These are phyloP conservation scores for Coemansia sp. DNA, from an alignment of 192 early-diverging fungal species.

Conservation along the genomic window DNA sequence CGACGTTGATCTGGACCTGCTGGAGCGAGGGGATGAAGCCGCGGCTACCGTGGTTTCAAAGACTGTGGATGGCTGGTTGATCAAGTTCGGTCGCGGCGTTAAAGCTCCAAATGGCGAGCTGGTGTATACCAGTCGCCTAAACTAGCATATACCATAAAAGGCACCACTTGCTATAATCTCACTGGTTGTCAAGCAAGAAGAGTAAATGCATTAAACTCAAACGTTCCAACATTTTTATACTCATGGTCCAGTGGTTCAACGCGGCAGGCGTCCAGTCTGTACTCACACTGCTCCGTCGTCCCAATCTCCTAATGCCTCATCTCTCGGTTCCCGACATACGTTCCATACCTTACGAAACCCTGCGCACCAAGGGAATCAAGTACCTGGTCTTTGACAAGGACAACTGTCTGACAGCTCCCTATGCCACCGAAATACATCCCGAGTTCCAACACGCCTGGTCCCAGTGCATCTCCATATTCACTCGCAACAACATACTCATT, in stretches of 20 bases:
- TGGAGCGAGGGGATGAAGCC: constrained; percentile 12
- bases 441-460: constrained; percentile 72
- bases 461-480: constrained; percentile 63
- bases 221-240: not conserved
- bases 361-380: constrained; percentile 62
- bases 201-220: not conserved
- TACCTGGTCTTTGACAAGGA: constrained; percentile 96
- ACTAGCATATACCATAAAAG: constrained; percentile 21
- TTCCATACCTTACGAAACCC: constrained; percentile 60
- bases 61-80: constrained; percentile 40
- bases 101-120: constrained; percentile 24
- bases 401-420: constrained; percentile 91
- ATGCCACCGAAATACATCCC: constrained; percentile 65
- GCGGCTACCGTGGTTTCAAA: constrained; percentile 14
- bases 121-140: constrained; percentile 40
- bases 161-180: not conserved
- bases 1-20: constrained; percentile 25
- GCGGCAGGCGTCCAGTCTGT: constrained; percentile 59
- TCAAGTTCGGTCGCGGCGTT: constrained; percentile 42
- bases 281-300: constrained; percentile 58
- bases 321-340: constrained; percentile 74
- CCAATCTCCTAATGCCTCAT: constrained; percentile 74
- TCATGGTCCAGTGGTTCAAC: constrained; percentile 84
- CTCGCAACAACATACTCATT: constrained; percentile 64
- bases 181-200: not conserved